A percentile compares a stretch with the other conserved stretches of the same genome.
Conservation (phyloP, 805 yeast species). For the Saccharomycopsis fermentans region DNA sequence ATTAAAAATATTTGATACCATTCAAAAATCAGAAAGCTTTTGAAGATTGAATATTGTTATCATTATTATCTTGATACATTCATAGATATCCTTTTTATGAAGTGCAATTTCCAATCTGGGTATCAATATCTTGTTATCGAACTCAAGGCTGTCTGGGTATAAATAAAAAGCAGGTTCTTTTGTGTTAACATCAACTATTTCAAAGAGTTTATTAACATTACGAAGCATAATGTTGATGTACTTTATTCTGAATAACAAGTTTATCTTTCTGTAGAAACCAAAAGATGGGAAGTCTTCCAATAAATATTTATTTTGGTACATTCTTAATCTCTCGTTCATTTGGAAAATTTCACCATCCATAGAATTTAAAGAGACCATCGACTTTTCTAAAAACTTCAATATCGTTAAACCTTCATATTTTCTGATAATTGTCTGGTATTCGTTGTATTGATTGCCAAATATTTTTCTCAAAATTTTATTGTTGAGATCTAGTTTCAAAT, state of each 20-base stretch:
- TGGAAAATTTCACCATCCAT: not conserved
- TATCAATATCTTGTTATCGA: not conserved
- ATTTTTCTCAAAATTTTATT: constrained; percentile 4
- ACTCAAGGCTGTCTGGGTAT: not conserved
- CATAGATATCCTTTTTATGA: not conserved
- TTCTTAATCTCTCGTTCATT: not conserved
- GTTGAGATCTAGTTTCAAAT: constrained; percentile 27
- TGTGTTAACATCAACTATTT: not conserved
- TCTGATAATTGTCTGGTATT: constrained; percentile 5
- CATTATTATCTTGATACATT: not conserved
- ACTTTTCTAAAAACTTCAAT: not conserved
- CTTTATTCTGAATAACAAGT: constrained; percentile 23
- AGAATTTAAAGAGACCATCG: constrained; percentile 3
- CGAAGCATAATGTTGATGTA: not conserved
- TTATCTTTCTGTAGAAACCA: constrained; percentile 46
- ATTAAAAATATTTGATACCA: not conserved
- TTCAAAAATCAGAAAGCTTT: not conserved
- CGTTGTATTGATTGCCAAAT: not conserved
- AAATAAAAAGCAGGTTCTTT: not conserved
- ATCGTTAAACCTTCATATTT: constrained; percentile 1
- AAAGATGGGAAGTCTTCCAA: constrained; percentile 74
- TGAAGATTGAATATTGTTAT: not conserved
- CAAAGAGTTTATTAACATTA: constrained; percentile 2
- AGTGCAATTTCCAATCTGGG: not conserved
- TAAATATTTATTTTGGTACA: constrained; percentile 19